These are phyloP conservation scores for Syncephalastrum sp. DNA, from an alignment of 371 early-diverging fungal genomes.

Conservation along the genomic window DNA sequence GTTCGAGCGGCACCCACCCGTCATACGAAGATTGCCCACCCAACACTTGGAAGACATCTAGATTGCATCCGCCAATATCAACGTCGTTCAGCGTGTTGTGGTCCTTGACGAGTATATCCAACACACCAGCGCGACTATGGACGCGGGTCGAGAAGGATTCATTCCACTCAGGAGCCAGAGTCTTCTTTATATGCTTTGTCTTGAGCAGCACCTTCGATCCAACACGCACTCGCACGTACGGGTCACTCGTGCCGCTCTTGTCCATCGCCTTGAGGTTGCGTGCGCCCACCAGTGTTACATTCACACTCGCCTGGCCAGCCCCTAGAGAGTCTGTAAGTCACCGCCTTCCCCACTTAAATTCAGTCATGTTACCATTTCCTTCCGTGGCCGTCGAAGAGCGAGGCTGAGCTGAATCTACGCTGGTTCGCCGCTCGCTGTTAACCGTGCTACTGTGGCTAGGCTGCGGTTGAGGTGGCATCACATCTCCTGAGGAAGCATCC, in stretches of 20 bases:
- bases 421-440: constrained; percentile 6
- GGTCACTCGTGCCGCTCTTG: constrained; percentile 61
- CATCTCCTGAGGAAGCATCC: background rate
- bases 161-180: constrained; percentile 68
- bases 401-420: constrained; percentile 6
- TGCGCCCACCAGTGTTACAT: constrained; percentile 53
- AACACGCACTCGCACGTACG: constrained; percentile 57
- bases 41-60: constrained; percentile 50
- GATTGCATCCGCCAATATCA: constrained; percentile 60
- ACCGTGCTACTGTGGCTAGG: constrained; percentile 11
- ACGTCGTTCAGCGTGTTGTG: constrained; percentile 72
- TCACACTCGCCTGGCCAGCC: constrained; percentile 26
- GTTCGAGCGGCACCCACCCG: constrained; percentile 45
- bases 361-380: constrained; percentile 6
- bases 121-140: constrained; percentile 25
- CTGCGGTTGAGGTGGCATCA: constrained; percentile 2
- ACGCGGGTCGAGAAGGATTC: constrained; percentile 34
- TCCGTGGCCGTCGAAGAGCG: background rate
- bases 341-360: no score
- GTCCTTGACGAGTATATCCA: constrained; percentile 69
- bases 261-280: constrained; percentile 61
- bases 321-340: background rate
- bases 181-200: constrained; percentile 79
- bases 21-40: constrained; percentile 38
- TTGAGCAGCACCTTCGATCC: constrained; percentile 68